These are phyloP conservation scores for Geotrichum reessii DNA, from an alignment of 1,139 yeast species.

Conservation along the genomic window DNA sequence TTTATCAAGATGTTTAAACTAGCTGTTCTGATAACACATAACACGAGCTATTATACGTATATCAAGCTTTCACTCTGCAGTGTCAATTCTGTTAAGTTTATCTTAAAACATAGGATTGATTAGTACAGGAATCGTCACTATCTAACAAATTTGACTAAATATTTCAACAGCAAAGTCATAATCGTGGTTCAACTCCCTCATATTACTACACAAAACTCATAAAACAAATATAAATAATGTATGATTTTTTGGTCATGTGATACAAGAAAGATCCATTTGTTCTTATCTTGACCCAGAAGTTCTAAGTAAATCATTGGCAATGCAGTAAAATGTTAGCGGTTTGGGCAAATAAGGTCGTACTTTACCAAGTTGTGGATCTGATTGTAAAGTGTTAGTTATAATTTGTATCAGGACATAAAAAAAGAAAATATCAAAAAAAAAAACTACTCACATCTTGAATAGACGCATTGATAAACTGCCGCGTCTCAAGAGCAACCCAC, in stretches of 20 bases:
- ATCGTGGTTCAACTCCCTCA: too few relatives aligned
- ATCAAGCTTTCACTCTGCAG: too few relatives aligned
- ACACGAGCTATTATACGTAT: too few relatives aligned
- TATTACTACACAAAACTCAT: too few relatives aligned
- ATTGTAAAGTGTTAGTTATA: constrained; percentile 19
- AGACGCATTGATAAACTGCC: constrained; percentile 80
- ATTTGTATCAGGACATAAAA: constrained; percentile 16
- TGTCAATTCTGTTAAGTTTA: too few relatives aligned
- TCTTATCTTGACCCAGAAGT: not conserved
- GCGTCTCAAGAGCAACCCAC: constrained; percentile 84
- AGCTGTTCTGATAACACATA: too few relatives aligned
- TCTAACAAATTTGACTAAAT: too few relatives aligned
- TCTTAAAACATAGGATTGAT: too few relatives aligned
- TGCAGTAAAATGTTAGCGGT: constrained; percentile 42
- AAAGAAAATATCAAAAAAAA: constrained; percentile 40
- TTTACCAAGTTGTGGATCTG: constrained; percentile 48
- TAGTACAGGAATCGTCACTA: too few relatives aligned
- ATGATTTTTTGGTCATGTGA: too few relatives aligned
- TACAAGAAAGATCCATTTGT: not conserved
- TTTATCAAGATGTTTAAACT: too few relatives aligned
- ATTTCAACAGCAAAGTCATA: too few relatives aligned
- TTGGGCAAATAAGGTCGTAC: constrained; percentile 58
- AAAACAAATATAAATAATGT: not conserved
- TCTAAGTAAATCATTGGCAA: not conserved
- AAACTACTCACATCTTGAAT: constrained; percentile 56